A percentile compares a stretch with the other conserved stretches of the same genome.
Conservation (phyloP, 2,329 filamentous ascomycete species). For the Escovopsis sp. region DNA sequence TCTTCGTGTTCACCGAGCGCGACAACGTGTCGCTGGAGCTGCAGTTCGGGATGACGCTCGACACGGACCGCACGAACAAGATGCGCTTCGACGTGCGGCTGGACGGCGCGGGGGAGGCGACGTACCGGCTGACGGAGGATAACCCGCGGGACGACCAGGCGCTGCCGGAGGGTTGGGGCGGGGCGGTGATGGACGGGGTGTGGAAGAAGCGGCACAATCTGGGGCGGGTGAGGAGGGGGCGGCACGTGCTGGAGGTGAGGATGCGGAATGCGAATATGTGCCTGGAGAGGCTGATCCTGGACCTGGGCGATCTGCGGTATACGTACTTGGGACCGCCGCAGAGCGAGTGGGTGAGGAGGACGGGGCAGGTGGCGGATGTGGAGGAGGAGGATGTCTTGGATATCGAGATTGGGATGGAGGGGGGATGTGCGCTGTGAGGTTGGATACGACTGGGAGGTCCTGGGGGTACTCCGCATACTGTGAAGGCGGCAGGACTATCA, state of each 20-base stretch:
- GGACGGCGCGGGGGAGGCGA: slow-evolving; percentile 22
- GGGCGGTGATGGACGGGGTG: slow-evolving; percentile 31
- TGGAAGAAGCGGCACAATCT: slow-evolving; percentile 28
- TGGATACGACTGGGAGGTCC: not conserved
- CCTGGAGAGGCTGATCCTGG: slow-evolving; percentile 22
- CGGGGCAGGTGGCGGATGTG: not conserved
- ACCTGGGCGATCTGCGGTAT: slow-evolving; percentile 16
- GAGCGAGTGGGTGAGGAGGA: slow-evolving; percentile 11
- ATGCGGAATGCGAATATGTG: slow-evolving; percentile 19
- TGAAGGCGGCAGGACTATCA: too few relatives aligned
- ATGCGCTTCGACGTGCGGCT: slow-evolving; percentile 35
- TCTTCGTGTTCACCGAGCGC: slow-evolving; percentile 15
- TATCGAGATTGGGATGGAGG: slow-evolving; percentile 2
- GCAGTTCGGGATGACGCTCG: slow-evolving; percentile 27
- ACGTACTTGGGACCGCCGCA: slow-evolving; percentile 22
- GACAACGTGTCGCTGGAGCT: slow-evolving; percentile 14
- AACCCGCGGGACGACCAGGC: slow-evolving; percentile 14
- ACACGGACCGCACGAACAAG: slow-evolving; percentile 31
- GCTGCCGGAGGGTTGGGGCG: slow-evolving; percentile 31
- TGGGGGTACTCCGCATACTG: too few relatives aligned
- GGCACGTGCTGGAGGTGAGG: slow-evolving; percentile 16
- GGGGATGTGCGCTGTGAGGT: not conserved
- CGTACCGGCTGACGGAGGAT: slow-evolving; percentile 16
- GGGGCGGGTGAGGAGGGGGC: slow-evolving; percentile 10
- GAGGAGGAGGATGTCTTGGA: slow-evolving; percentile 2